These are phyloP conservation scores for Biscogniauxia sp. DNA, from an alignment of 2,329 filamentous ascomycete genomes.

Conservation along the genomic window DNA sequence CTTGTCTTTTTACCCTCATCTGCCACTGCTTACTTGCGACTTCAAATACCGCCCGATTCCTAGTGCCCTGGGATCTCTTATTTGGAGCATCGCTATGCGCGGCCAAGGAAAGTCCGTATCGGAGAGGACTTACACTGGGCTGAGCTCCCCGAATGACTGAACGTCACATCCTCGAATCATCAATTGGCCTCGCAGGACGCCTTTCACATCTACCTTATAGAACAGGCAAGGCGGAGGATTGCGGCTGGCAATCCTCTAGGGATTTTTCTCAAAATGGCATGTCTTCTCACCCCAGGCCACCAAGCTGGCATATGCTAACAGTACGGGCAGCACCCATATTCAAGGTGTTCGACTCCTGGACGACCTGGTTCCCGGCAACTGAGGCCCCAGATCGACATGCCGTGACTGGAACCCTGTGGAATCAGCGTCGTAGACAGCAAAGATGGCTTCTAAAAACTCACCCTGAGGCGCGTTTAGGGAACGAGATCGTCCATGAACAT, in stretches of 20 bases:
- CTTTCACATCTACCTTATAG: conserved; percentile 28
- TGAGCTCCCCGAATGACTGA: conserved; percentile 33
- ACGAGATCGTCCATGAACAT: conserved; percentile 22
- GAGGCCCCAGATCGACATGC: conserved; percentile 3
- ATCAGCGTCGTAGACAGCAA: conserved; percentile 25
- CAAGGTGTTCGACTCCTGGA: conserved; percentile 21
- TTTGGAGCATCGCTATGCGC: conserved; percentile 28
- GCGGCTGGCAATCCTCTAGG: conserved; percentile 30
- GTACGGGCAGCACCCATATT: conserved; percentile 27
- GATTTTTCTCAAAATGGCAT: conserved; percentile 24
- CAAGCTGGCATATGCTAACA: conserved; percentile 14
- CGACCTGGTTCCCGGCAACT: conserved; percentile 25
- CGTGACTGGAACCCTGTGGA: conserved; percentile 19
- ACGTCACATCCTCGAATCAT: conserved; percentile 29
- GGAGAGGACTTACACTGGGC: conserved; percentile 23
- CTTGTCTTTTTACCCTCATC: not conserved
- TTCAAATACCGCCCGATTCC: not conserved
- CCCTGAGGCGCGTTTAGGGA: conserved; percentile 46
- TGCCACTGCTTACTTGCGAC: not conserved
- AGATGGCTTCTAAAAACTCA: conserved; percentile 51
- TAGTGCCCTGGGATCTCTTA: not conserved
- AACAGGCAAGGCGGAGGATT: conserved; percentile 26
- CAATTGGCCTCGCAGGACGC: conserved; percentile 31
- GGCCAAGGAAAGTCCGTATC: conserved; percentile 16
- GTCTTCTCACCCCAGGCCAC: conserved; percentile 4